Base-by-base conservation (phyloP, 176 grass and related monocot species). In the Rhipidocladum racemiflorum region DNA sequence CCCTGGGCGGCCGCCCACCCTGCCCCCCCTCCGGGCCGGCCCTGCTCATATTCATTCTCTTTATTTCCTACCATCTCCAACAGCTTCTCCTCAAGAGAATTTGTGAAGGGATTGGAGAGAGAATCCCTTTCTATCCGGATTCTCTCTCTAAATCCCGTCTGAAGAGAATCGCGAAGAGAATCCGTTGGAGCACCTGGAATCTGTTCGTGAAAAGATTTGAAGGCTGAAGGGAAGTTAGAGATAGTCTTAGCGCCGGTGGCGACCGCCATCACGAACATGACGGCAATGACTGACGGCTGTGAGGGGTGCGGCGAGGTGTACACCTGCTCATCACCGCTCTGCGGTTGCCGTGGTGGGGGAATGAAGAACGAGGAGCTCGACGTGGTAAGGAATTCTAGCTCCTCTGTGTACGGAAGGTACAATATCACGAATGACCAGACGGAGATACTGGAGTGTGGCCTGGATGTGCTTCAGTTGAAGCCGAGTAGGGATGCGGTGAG, bases 361-460 rank as follows among this genome's bases (percentile, higher is more conserved):
- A 30, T 77, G 25, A 93, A 91, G 68, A 83, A 73, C 34, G 72
- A 89, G 8, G 87, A 13, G 12, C 57, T 72, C 0, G 53, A 88
- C 42, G 57, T 45, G 30, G 35, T 67, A 11, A 64, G 25, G 50
- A 75, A 85, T 61, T 91, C 97, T 9, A 93, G 76, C 83, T 91
- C 78, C 5, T 68, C 89, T 3, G 80, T 99, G 36, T 96, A 99
- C 48, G 93, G 89, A 60, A 91, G 91, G 66, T 99, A 99, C 78
- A 88, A 92, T 73, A 92, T 99, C 88, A 90, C 92, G 73, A 91
- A 94, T 90, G 97, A 99, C 54, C 88, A 92, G 49, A 94, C 93
- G 1, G 97, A 99, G 77, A 85, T 87, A 79, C 77, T 94, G n/a
- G 91, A 99, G 59, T 93, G 68, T 75, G 69, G 69, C 16, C 60